Conservation (phyloP, 768 basidiomycete genomes). For the Clavaria fumosa region DNA sequence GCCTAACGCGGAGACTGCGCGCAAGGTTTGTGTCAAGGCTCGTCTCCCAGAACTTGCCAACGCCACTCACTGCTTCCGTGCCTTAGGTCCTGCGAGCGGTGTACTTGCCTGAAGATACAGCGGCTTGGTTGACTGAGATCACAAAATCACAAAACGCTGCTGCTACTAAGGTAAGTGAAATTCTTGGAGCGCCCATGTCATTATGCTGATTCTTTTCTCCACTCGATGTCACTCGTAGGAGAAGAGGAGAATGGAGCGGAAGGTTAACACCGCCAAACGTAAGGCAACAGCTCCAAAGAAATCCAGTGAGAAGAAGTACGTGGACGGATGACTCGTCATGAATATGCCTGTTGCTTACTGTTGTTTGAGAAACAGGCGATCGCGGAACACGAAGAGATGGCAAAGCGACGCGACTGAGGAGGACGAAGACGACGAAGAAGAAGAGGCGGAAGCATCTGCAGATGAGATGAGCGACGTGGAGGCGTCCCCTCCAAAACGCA, state of each 20-base stretch:
- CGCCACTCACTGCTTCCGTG: background rate
- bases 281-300: slow-evolving; percentile 29
- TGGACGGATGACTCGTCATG: too few relatives aligned
- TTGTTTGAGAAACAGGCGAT: slow-evolving; percentile 18
- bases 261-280: slow-evolving; percentile 35
- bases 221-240: slow-evolving; percentile 37
- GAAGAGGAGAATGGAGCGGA: slow-evolving; percentile 39
- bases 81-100: slow-evolving; percentile 49
- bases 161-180: slow-evolving; percentile 18
- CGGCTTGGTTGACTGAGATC: slow-evolving; percentile 40
- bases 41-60: too few relatives aligned
- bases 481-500: slow-evolving; percentile 20
- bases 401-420: too few relatives aligned
- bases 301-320: slow-evolving; percentile 5
- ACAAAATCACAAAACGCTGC: slow-evolving; percentile 19
- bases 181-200: slow-evolving; percentile 3
- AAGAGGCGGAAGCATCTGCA: slow-evolving; percentile 13
- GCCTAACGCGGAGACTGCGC: slow-evolving; percentile 46
- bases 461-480: slow-evolving; percentile 27
- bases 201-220: slow-evolving; percentile 7
- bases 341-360: slow-evolving; percentile 1
- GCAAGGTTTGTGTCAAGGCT: slow-evolving; percentile 31
- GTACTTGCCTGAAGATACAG: slow-evolving; percentile 49
- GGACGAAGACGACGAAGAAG: too few relatives aligned
- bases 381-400: slow-evolving; percentile 22